Conservation (phyloP, 164 flowering plant genomes). For the Buxus sempervirens region DNA sequence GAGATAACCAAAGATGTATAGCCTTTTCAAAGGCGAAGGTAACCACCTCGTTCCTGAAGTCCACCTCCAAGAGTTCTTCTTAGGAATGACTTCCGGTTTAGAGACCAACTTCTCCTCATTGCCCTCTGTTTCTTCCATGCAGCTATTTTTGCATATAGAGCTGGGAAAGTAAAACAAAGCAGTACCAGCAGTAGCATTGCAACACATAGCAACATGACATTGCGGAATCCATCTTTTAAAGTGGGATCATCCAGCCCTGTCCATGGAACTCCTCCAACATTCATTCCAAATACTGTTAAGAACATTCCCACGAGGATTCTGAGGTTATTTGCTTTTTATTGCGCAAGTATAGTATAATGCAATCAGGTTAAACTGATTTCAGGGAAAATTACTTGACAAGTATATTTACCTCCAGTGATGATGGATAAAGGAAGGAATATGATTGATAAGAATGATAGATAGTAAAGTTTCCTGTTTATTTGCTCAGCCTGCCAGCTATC, state of each 20-base stretch:
- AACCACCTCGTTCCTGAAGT: constrained; percentile 45
- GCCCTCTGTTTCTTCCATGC: constrained; percentile 55
- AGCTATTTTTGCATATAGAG: constrained; percentile 42
- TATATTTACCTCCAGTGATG: constrained; percentile 79
- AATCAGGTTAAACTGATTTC: too few species aligned
- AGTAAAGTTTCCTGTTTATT: constrained; percentile 87
- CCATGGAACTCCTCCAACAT: constrained; percentile 99
- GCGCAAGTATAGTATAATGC: too few species aligned
- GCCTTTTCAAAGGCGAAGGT: constrained; percentile 43
- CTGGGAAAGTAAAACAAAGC: constrained; percentile 66
- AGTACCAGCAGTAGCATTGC: constrained; percentile 56
- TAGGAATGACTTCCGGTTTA: constrained; percentile 68
- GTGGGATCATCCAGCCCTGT: constrained; percentile 60
- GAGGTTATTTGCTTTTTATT: too few species aligned
- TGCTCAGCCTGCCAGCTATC: constrained; percentile 99
- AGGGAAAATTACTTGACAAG: background rate
- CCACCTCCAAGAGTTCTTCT: constrained; percentile 37
- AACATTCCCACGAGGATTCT: too few species aligned
- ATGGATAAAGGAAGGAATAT: constrained; percentile 92
- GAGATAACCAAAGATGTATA: background rate
- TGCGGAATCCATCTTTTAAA: constrained; percentile 70
- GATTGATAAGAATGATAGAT: constrained; percentile 91
- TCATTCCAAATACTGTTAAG: constrained; percentile 90
- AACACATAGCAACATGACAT: constrained; percentile 68
- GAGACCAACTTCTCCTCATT: constrained; percentile 60